Conservation (phyloP, 1,284 basidiomycete genomes). For the Violaceomyces palustris region DNA sequence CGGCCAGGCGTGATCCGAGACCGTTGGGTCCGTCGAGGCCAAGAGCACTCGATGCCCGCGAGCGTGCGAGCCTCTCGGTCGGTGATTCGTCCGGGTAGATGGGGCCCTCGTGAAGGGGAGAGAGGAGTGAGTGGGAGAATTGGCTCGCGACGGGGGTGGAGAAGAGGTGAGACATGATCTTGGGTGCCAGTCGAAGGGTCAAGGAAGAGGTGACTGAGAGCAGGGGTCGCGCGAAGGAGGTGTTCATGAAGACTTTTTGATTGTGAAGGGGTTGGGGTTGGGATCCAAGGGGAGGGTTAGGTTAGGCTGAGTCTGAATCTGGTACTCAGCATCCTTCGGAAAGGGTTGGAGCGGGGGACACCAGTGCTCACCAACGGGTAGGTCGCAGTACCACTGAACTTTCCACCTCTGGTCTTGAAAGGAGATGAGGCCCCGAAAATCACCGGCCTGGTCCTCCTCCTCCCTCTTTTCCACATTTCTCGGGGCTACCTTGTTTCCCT, state of each 20-base stretch:
- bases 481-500: slow-evolving; percentile 9
- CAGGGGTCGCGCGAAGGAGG: slow-evolving; percentile 17
- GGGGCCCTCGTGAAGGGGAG: slow-evolving; percentile 25
- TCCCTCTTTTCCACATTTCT: neutral
- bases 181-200: slow-evolving; percentile 11
- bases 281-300: no score
- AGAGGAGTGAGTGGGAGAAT: slow-evolving; percentile 22
- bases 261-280: no score
- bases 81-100: slow-evolving; percentile 32
- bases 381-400: slow-evolving; percentile 15
- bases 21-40: slow-evolving; percentile 24
- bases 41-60: slow-evolving; percentile 11
- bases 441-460: neutral
- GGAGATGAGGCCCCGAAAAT: slow-evolving; percentile 1
- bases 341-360: no score
- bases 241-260: slow-evolving; percentile 21
- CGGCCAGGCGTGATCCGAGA: slow-evolving; percentile 18
- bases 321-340: no score
- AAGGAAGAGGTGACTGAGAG: slow-evolving; percentile 19
- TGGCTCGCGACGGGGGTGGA: neutral
- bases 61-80: slow-evolving; percentile 13
- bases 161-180: slow-evolving; percentile 9
- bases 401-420: slow-evolving; percentile 12
- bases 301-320: no score
- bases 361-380: no score